A percentile compares a stretch with the other conserved stretches of the same genome.
phyloP scores from a whole-genome alignment of 139 green algal species.

The Protoeuglena noctilucae region DNA sequence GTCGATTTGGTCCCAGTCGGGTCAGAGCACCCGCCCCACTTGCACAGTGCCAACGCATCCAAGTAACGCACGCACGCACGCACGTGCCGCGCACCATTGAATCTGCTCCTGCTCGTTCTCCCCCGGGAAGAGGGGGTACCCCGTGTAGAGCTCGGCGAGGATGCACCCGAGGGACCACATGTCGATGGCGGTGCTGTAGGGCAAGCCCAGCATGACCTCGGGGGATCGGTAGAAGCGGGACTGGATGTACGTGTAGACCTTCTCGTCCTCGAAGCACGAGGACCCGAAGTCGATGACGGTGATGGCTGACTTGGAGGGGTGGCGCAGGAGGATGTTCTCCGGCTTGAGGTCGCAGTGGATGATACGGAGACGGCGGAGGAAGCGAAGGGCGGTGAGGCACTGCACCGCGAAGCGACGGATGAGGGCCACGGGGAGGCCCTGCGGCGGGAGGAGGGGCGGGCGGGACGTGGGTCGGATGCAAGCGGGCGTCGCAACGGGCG shows the following conservation, averaged over 20 bases:
- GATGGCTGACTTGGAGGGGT: slow-evolving; percentile 39
- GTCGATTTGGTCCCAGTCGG: not conserved
- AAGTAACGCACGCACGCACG: not conserved
- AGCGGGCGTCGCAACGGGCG: too few relatives aligned
- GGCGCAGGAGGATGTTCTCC: slow-evolving; percentile 63
- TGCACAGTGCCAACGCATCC: not conserved
- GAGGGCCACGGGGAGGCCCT: slow-evolving; percentile 40
- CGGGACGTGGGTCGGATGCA: too few relatives aligned
- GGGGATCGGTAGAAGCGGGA: slow-evolving; percentile 40
- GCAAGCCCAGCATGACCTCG: slow-evolving; percentile 24
- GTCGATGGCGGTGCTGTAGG: slow-evolving; percentile 54
- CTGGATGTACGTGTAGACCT: slow-evolving; percentile 73
- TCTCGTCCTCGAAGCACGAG: slow-evolving; percentile 50
- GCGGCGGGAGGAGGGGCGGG: too few relatives aligned
- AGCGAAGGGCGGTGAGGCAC: slow-evolving; percentile 33
- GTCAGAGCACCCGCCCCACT: not conserved
- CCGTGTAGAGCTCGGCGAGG: slow-evolving; percentile 53
- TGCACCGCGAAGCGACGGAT: slow-evolving; percentile 53
- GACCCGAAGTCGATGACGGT: slow-evolving; percentile 81
- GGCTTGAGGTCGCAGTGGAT: slow-evolving; percentile 77
- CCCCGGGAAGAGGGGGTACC: slow-evolving; percentile 57
- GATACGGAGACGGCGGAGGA: slow-evolving; percentile 28
- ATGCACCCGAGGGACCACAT: slow-evolving; percentile 76
- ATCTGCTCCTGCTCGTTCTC: slow-evolving; percentile 14
- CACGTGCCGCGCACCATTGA: not conserved